Base-by-base conservation (phyloP, 169 alveolate species). In the Cryptosporidium xiaoi region DNA sequence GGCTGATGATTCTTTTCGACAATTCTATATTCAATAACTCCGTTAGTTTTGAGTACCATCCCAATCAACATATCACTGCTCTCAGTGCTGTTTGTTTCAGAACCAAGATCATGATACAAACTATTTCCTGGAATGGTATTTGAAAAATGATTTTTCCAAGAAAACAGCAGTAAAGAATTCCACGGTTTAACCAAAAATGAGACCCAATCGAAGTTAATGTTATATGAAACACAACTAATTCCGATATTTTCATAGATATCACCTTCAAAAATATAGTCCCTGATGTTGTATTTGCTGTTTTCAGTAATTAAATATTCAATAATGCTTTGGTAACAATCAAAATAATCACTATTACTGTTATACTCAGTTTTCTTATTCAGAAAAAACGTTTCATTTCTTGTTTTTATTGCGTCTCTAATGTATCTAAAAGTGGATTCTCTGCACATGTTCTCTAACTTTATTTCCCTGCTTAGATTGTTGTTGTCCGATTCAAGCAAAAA, bases 111-210 rank as follows among this genome's bases (percentile, higher is more conserved):
- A 0, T n/a, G 29, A 13, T 3, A 53, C 20, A 53, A 13, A 40
- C 48, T 6, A 40, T 40, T 8, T 8, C 48, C 48, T 8, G 48
- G 48, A 40, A 40, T 40, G 4, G 20, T 53, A n/a, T 13, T 53
- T 5, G 29, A 53, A 53, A 53, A 53, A 53, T 3, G 6, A 53
- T 53, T 53, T 53, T 60, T 62, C 87, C 87, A 77, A 60, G 87
- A 46, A 40, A 77, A 77, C 18, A 77, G 16, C 46, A 77, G 40
- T 20, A 77, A 40, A 44, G 71, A 77, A 31, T 77, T 77, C 51
- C 65, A 33, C 33, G 87, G 87, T 60, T 60, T 36, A 31, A 60
- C 24, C n/a, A 60, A 29, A 1, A 77, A 27, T 1, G 65, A 34
- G 20, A 77, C 8, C 48, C 40, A 77, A 77, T 77, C 71, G 46